A percentile compares a stretch with the other conserved stretches of the same genome.
These are phyloP conservation scores for Penicillium sp. DNA, from an alignment of 2,329 filamentous ascomycete genomes.

Conservation along the genomic window DNA sequence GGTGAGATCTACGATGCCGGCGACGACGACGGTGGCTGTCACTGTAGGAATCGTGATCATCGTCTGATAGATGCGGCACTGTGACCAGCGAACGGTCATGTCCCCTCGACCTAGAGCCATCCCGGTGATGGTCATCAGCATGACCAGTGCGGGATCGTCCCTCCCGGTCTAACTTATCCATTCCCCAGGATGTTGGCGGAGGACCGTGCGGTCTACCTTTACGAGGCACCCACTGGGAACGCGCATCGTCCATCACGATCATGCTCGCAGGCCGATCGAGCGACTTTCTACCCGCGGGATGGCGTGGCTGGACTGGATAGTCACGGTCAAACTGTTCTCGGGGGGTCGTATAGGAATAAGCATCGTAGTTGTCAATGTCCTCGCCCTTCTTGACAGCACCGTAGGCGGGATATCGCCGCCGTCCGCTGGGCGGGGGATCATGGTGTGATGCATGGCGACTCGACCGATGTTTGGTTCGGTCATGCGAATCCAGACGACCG, in stretches of 20 bases:
- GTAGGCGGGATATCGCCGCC: slow-evolving; percentile 30
- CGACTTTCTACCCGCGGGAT: slow-evolving; percentile 24
- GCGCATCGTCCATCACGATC: slow-evolving; percentile 40
- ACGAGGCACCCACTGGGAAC: slow-evolving; percentile 23
- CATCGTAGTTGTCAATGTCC: slow-evolving; percentile 43
- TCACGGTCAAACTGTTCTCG: slow-evolving; percentile 50
- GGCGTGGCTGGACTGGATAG: slow-evolving; percentile 38
- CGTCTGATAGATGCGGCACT: slow-evolving; percentile 51
- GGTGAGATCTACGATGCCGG: slow-evolving; percentile 30
- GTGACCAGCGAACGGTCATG: slow-evolving; percentile 47
- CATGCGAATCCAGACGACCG: slow-evolving; percentile 28
- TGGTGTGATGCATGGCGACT: slow-evolving; percentile 24
- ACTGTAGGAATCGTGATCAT: slow-evolving; percentile 43
- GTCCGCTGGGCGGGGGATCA: slow-evolving; percentile 24
- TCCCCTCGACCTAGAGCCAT: slow-evolving; percentile 37
- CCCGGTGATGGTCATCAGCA: slow-evolving; percentile 34
- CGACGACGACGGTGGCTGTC: slow-evolving; percentile 46
- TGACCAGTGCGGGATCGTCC: slow-evolving; percentile 25
- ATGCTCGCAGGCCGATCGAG: slow-evolving; percentile 41
- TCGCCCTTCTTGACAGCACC: slow-evolving; percentile 33
- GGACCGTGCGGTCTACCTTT: slow-evolving; percentile 37
- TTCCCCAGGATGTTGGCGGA: slow-evolving; percentile 39
- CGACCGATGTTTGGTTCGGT: slow-evolving; percentile 21
- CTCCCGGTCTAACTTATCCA: slow-evolving; percentile 37
- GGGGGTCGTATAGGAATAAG: slow-evolving; percentile 50